Evolutionary conservation across 2,329 filamentous ascomycete genomes (phyloP), one percentile per base, ranked within the genome.

Genomic region (Juglanconis oblonga): DNA sequence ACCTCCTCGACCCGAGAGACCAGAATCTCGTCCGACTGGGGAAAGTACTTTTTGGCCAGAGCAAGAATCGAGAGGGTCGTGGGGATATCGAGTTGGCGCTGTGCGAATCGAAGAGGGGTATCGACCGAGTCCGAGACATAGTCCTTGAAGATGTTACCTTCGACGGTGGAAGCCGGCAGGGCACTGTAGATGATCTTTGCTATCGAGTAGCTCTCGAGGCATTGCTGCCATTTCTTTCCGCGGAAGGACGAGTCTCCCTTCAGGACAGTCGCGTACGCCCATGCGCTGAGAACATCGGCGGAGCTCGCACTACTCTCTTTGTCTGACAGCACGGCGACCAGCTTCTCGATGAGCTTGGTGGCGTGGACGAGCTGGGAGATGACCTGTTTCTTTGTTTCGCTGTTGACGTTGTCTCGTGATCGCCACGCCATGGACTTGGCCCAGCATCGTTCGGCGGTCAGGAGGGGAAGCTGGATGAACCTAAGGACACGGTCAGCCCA

Each of bases 101-200:
- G 92, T 40, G 93, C 93, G 73, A 96, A 98, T 64, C 94, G 88
- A 68, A 99, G 91, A 64, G 92, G 96, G 2, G 93, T 93, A 71
- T 99, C 95, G 63, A 97, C 88, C 4, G 90, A 96, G 68, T 90
- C 88, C 52, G 89, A 86, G 59, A 99, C 78, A 31, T 97, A 81
- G 63, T 98, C 94, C 71, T 90, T 92, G 80, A 91, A 95, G 40
- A 90, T 79, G 61, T 97, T 94, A 63, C 86, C 88, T 71, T 87
- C 88, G 17, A 78, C 74, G 38, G 72, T 64, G 77, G 85, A 63
- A 14, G 83, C 79, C 17, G 87, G 81, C 48, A 99, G 79, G 0
- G 90, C 87, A 62, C 84, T 87, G 77, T 98, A 99, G 67, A 97
- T 88, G 59, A 97, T 82, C 63, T 91, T 85, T 24, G 92, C 86